Evolutionary conservation across 106 monocot species (phyloP).

Genomic region (Acanthochlamys bracteata): DNA sequence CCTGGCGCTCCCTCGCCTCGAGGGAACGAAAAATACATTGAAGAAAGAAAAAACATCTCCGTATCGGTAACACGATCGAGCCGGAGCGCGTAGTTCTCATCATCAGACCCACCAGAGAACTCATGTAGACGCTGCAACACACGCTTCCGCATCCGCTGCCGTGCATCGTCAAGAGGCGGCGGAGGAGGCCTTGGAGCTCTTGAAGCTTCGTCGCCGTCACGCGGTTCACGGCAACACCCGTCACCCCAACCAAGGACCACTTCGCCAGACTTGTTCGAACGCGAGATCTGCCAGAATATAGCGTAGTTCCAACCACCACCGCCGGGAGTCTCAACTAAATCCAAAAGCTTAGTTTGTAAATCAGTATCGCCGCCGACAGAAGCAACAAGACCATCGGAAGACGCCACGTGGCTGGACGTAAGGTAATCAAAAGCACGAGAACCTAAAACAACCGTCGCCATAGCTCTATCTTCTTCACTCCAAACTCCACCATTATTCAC

Average conservation of each 20-base stretch:
- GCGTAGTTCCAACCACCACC: conserved; percentile 46
- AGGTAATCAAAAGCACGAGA: conserved; percentile 50
- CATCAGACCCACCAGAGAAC: conserved; percentile 34
- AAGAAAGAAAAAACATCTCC: conserved; percentile 76
- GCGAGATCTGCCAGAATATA: conserved; percentile 85
- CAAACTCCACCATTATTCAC: conserved; percentile 8
- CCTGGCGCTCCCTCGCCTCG: conserved; percentile 63
- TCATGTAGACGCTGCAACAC: conserved; percentile 57
- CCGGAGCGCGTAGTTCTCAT: conserved; percentile 46
- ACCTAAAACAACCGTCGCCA: conserved; percentile 52
- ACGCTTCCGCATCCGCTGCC: conserved; percentile 46
- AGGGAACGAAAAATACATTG: conserved; percentile 89
- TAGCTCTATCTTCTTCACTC: conserved; percentile 39
- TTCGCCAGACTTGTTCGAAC: conserved; percentile 24
- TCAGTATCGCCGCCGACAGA: conserved; percentile 25
- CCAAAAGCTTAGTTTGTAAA: conserved; percentile 49
- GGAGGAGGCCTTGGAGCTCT: not conserved
- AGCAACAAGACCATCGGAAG: conserved; percentile 32
- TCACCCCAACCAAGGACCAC: conserved; percentile 78
- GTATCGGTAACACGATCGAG: conserved; percentile 61
- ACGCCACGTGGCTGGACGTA: conserved; percentile 13
- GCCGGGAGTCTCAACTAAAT: conserved; percentile 28
- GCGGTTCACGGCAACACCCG: conserved; percentile 49
- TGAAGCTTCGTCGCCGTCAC: conserved; percentile 7
- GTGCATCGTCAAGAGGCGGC: not conserved